Percentiles rank a stretch among this genome's conserved stretches.
phyloP scores from a whole-genome alignment of 2,329 filamentous ascomycete genomes.

The Colletotrichum chlorophyti region DNA sequence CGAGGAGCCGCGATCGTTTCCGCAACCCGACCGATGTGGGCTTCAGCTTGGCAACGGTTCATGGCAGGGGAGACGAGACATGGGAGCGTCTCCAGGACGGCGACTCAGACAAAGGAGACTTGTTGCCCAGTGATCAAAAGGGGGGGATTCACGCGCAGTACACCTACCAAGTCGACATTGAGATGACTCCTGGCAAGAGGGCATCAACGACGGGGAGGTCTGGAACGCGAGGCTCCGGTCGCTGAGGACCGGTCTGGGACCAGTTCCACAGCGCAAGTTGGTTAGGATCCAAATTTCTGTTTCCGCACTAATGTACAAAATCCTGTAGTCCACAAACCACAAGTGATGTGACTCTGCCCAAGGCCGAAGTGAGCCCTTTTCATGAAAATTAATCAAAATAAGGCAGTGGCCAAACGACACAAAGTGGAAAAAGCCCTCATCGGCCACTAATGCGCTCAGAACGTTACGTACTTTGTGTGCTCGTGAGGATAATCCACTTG shows the following conservation, averaged over 20 bases:
- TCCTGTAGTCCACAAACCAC: conserved; percentile 20
- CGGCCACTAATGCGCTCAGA: background rate
- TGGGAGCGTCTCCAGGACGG: conserved; percentile 29
- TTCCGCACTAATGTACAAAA: conserved; percentile 15
- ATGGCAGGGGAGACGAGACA: conserved; percentile 22
- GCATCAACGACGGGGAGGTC: background rate
- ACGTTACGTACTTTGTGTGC: background rate
- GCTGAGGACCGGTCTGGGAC: background rate
- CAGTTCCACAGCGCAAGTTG: too few species aligned
- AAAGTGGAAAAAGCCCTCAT: background rate
- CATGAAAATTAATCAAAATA: conserved; percentile 6
- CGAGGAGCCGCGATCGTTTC: conserved; percentile 16
- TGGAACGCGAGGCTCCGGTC: background rate
- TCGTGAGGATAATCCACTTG: too few species aligned
- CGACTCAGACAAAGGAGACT: conserved; percentile 27
- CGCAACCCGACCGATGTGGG: conserved; percentile 26
- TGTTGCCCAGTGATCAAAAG: conserved; percentile 9
- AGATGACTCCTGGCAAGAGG: background rate
- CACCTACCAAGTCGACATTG: conserved; percentile 25
- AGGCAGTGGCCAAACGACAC: conserved; percentile 11
- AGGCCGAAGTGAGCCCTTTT: background rate
- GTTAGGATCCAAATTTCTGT: too few species aligned
- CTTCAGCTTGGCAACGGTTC: conserved; percentile 24
- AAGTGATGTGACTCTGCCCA: background rate
- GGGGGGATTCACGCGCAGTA: conserved; percentile 25